phyloP scores from a whole-genome alignment of 2,329 filamentous ascomycete genomes.

The Colletotrichum sublineola region DNA sequence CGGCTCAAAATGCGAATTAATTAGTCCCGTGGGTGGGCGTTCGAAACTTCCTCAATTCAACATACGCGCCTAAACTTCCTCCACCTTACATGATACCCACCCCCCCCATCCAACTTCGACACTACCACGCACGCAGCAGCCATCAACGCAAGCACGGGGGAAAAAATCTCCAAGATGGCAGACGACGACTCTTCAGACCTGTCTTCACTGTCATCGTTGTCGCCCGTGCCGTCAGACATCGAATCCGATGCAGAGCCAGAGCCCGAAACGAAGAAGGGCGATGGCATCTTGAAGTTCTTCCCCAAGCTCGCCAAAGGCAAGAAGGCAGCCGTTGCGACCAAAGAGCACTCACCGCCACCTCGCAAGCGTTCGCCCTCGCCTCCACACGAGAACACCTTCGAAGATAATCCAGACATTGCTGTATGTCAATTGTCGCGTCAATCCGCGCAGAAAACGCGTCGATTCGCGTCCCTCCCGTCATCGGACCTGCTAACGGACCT shows the following conservation, averaged over 20 bases:
- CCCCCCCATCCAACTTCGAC: constrained; percentile 23
- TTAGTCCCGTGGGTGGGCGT: constrained; percentile 40
- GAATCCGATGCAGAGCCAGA: constrained; percentile 68
- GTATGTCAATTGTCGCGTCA: constrained; percentile 73
- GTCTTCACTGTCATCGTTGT: constrained; percentile 67
- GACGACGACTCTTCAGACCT: constrained; percentile 75
- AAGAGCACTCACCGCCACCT: constrained; percentile 74
- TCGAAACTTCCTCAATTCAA: constrained; percentile 39
- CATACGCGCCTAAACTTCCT: constrained; percentile 42
- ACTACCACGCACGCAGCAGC: constrained; percentile 8
- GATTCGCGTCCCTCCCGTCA: constrained; percentile 61
- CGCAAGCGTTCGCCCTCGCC: constrained; percentile 89
- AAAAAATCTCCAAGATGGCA: constrained; percentile 61
- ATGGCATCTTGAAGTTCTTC: constrained; percentile 77
- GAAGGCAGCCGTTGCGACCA: constrained; percentile 58
- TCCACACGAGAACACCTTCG: constrained; percentile 88
- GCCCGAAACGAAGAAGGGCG: constrained; percentile 59
- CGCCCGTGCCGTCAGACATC: constrained; percentile 59
- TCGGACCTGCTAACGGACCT: constrained; percentile 51
- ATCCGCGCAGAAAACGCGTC: constrained; percentile 62
- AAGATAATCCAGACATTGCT: constrained; percentile 92
- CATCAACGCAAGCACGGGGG: constrained; percentile 7
- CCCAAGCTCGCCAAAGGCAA: constrained; percentile 66
- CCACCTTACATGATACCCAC: constrained; percentile 48
- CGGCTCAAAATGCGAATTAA: constrained; percentile 42